Percentiles rank a stretch among this genome's conserved stretches.
These are phyloP conservation scores for Metarhizium guizhouense DNA, from an alignment of 2,329 filamentous ascomycete species.

Conservation along the genomic window DNA sequence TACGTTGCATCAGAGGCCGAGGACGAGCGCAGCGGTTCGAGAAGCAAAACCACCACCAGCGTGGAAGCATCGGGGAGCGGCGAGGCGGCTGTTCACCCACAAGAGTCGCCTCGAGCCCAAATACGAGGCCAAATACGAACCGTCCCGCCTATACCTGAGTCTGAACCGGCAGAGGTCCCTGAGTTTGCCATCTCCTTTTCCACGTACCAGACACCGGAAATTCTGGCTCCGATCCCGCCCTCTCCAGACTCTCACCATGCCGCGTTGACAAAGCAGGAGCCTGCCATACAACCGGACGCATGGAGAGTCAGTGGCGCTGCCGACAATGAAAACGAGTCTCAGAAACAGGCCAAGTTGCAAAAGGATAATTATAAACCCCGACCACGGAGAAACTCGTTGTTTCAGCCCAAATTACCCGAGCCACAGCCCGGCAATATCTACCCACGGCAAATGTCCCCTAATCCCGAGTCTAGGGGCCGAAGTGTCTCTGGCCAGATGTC, in stretches of 20 bases:
- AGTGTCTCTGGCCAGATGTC: slow-evolving; percentile 39
- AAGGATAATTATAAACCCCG: slow-evolving; percentile 18
- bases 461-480: slow-evolving; percentile 28
- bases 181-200: slow-evolving; percentile 13
- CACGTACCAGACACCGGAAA: slow-evolving; percentile 15
- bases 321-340: slow-evolving; percentile 9
- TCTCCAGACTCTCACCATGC: slow-evolving; percentile 18
- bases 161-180: slow-evolving; percentile 11
- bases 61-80: background rate
- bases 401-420: slow-evolving; percentile 16
- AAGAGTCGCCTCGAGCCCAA: background rate
- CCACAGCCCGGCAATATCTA: slow-evolving; percentile 14
- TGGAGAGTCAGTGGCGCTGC: background rate
- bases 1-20: slow-evolving; percentile 7
- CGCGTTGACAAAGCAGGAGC: slow-evolving; percentile 14
- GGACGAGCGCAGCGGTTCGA: slow-evolving; percentile 1
- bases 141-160: slow-evolving; percentile 6
- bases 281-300: slow-evolving; percentile 5
- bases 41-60: slow-evolving; percentile 5
- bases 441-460: slow-evolving; percentile 21
- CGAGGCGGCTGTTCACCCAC: background rate
- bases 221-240: slow-evolving; percentile 19
- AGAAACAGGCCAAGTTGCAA: slow-evolving; percentile 19
- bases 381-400: slow-evolving; percentile 24
- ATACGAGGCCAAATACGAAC: background rate